Percentiles rank a stretch among this genome's conserved stretches.
Evolutionary conservation across 108 stramenopile genomes (phyloP).

Genomic region (Cyclostephanos tholiformis): DNA sequence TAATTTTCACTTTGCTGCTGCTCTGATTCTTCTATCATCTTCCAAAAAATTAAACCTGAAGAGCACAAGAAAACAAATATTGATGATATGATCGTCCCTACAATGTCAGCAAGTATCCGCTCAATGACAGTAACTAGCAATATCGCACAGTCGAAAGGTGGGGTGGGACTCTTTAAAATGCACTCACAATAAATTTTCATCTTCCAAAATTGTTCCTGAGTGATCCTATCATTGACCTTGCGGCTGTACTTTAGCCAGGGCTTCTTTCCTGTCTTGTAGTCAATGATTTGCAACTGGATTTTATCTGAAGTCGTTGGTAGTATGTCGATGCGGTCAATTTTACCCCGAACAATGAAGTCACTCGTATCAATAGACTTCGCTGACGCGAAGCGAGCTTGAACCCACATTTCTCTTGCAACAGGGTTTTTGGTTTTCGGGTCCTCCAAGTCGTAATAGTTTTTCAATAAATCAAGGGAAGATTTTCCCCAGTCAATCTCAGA

Average conservation of each 20-base stretch:
- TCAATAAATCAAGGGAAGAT: slow-evolving; percentile 63
- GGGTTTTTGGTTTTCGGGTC: slow-evolving; percentile 76
- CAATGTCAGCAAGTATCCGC: neutral
- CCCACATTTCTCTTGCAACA: slow-evolving; percentile 75
- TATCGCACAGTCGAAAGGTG: too few relatives aligned
- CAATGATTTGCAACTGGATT: slow-evolving; percentile 66
- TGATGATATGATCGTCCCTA: neutral
- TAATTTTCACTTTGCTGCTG: slow-evolving; percentile 12
- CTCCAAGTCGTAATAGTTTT: slow-evolving; percentile 81
- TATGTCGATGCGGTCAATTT: slow-evolving; percentile 87
- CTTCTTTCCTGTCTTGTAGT: slow-evolving; percentile 92
- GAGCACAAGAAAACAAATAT: neutral
- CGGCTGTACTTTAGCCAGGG: slow-evolving; percentile 83
- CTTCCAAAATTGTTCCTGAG: slow-evolving; percentile 79
- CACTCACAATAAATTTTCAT: slow-evolving; percentile 69
- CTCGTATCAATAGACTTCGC: neutral
- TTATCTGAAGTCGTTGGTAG: slow-evolving; percentile 35
- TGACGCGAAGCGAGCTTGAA: slow-evolving; percentile 54
- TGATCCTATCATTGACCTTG: slow-evolving; percentile 72
- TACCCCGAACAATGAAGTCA: slow-evolving; percentile 70
- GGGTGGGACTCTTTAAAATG: too few relatives aligned
- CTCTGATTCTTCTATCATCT: slow-evolving; percentile 45
- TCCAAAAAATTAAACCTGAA: slow-evolving; percentile 65
- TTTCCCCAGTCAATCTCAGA: slow-evolving; percentile 81
- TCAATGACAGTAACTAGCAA: neutral